Percentiles rank a stretch among this genome's conserved stretches.
Evolutionary conservation across 2,329 filamentous ascomycete species (phyloP).

Genomic region (Aspergillus sergii): DNA sequence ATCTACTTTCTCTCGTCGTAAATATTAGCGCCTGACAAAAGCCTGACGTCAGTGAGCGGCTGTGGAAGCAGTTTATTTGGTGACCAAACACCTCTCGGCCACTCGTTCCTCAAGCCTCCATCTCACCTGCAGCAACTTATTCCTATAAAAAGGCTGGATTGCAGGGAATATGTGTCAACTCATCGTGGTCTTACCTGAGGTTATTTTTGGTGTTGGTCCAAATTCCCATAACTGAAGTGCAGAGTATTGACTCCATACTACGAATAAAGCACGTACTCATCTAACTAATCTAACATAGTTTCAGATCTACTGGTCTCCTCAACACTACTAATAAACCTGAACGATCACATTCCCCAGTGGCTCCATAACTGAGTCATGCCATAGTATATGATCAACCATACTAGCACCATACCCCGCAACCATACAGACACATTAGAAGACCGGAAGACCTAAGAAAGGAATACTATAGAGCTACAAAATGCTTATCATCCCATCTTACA

Average conservation of each 20-base stretch:
- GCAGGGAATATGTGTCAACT: background rate
- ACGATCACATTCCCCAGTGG: background rate
- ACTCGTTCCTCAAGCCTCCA: background rate
- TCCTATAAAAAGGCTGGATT: background rate
- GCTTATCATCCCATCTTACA: background rate
- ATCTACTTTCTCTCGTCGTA: background rate
- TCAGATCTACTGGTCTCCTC: background rate
- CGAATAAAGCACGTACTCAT: background rate
- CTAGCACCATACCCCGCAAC: background rate
- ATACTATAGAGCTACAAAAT: background rate
- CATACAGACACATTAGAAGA: background rate
- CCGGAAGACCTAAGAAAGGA: background rate
- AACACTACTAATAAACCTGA: background rate
- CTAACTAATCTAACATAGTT: background rate
- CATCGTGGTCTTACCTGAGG: background rate
- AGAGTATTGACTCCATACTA: background rate
- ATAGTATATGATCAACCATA: background rate
- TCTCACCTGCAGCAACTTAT: background rate
- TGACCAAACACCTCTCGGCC: background rate
- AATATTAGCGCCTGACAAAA: background rate
- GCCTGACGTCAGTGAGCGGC: constrained; percentile 22
- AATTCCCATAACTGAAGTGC: background rate
- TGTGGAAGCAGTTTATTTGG: constrained; percentile 13
- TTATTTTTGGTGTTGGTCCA: background rate
- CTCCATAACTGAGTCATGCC: background rate